Base-by-base conservation (phyloP, 331 rosid genomes). In the Quercus phellos region DNA sequence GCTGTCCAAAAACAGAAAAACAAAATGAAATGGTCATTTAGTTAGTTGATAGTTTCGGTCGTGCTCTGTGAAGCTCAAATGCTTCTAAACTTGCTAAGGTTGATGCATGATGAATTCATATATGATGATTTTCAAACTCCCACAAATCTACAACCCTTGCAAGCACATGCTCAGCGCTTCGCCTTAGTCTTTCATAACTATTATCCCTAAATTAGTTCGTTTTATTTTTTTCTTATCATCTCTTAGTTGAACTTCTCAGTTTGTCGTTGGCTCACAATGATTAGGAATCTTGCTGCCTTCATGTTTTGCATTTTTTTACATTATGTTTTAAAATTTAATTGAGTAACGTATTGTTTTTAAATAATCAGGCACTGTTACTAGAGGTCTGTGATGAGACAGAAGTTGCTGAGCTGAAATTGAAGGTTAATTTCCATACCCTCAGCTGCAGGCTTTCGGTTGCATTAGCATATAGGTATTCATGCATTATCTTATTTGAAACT, bases 321-420 rank as follows among this genome's bases (percentile, higher is more conserved):
- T 58, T 83, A 67, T 77, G 72, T 76, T 30, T 70, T 83, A 79
- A 72, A 21, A 34, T 29, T 4, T 38, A 51, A 75, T 60, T 81
- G 74, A 46, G 70, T 82, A 83, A 50, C 76, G 77, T 82, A 9
- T 50, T 55, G 29, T 55, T 34, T 78, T 71, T 21, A 19, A 78
- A 73, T 86, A 78, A 68, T 80, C 88, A 95, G 99, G 99, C 91
- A 54, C 82, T 95, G 86, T 76, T 95, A 82, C 90, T 90, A 82
- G 97, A 95, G 84, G 98, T 95, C 68, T 95, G 99, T 81, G 99
- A 92, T 13, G 99, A 95, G 87, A 92, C 98, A 78, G 90, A 95
- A 71, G 78, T 95, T 51, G 97, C 99, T 83, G 99, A 95, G 87
- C 96, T 95, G 82, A 91, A 95, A 87, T 83, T 95, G 76, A 95